phyloP scores from a whole-genome alignment of 441 rosid genomes.

The Kokia cookei region DNA sequence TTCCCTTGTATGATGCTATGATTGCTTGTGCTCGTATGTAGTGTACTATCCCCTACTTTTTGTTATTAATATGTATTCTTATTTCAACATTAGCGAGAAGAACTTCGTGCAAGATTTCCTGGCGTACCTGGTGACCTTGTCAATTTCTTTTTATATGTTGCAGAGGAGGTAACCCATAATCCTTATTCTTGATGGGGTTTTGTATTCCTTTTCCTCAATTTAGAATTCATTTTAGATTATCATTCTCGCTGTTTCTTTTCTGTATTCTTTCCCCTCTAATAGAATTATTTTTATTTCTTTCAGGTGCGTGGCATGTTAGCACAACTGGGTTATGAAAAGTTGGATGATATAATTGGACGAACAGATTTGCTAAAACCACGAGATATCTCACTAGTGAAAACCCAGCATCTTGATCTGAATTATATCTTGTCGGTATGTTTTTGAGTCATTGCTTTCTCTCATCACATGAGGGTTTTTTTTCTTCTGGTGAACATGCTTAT shows the following conservation, averaged over 20 bases:
- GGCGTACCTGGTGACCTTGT: slow-evolving; percentile 99
- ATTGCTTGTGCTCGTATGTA: slow-evolving; percentile 5
- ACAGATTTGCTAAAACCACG: slow-evolving; percentile 71
- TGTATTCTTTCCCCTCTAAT: background rate
- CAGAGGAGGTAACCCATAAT: slow-evolving; percentile 80
- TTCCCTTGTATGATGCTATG: slow-evolving; percentile 5
- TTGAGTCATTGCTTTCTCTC: slow-evolving; percentile 2
- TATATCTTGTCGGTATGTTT: slow-evolving; percentile 73
- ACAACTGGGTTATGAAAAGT: slow-evolving; percentile 77
- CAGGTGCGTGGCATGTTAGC: slow-evolving; percentile 96
- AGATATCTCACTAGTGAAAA: slow-evolving; percentile 90
- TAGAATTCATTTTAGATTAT: background rate
- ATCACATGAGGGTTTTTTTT: background rate
- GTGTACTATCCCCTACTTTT: slow-evolving; percentile 1
- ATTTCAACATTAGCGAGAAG: slow-evolving; percentile 65
- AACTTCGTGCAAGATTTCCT: slow-evolving; percentile 96
- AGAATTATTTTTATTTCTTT: background rate
- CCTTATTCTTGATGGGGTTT: background rate
- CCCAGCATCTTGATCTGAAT: slow-evolving; percentile 92
- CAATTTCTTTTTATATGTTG: slow-evolving; percentile 88
- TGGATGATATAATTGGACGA: slow-evolving; percentile 90
- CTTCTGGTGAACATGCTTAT: background rate
- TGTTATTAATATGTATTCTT: slow-evolving; percentile 12
- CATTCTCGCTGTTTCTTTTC: background rate
- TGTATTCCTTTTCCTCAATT: slow-evolving; percentile 2